Base-by-base conservation (phyloP, 2,329 filamentous ascomycete genomes). In the Aspergillus udagawae region DNA sequence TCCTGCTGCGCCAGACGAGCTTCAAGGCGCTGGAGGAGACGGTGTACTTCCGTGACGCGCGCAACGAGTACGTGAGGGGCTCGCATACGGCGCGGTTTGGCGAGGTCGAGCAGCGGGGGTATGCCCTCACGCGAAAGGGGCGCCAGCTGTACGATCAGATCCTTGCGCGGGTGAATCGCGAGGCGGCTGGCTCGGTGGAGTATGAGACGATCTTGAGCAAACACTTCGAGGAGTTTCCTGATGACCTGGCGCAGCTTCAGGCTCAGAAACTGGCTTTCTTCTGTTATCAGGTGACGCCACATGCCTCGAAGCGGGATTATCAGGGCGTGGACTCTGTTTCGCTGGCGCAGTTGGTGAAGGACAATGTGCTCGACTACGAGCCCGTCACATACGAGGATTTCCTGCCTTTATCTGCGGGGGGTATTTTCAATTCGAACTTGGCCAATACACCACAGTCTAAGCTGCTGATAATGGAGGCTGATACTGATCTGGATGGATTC, bases 311-410 rank as follows among this genome's bases (percentile, higher is more conserved):
- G 20, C 41, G n/a, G 3, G 28, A 58, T 5, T 44, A 56, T 2
- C 10, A 49, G 20, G 23, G 51, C 32, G 28, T 32, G 8, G 25
- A 53, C 14, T 10, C 20, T 12, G 38, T 51, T 1, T 21, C 57
- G 1, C 21, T 78, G 1, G 65, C 73, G 1, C 49, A 65, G 0
- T 67, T 80, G 1, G 52, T 81, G 1, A 54, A 63, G 1, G 51
- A 67, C 0, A 71, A 72, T 0, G 27, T 72, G 3, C 41, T 83
- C 0, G 62, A 70, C 42, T 72, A 70, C 4, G 63, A 73, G 3
- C 78, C 81, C 1, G 74, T 83, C 20, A 81, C 76, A 0, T 83
- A 83, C 55, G 81, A 83, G 56, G 81, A 83, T 54, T 83, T 83
- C 50, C 67, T 83, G 3, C 81, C 81, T 0, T 65, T 83, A 1